Conservation (phyloP, 805 yeast species). For the Babjeviella inositovora region DNA sequence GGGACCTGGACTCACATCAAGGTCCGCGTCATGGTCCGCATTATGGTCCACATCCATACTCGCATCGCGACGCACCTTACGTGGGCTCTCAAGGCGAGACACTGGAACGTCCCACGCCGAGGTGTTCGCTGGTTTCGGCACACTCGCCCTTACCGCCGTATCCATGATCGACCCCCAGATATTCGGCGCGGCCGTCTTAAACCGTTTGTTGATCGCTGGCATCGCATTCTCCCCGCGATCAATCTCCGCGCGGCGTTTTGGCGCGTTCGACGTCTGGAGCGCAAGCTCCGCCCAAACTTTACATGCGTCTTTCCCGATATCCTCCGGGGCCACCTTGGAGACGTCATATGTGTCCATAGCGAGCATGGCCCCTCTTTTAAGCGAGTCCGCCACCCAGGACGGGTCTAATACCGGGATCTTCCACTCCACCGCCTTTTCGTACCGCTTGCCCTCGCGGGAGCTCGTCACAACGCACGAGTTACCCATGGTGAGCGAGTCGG, state of each 20-base stretch:
- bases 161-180: slow-evolving; percentile 25
- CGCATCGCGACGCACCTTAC: too few species aligned
- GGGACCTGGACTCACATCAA: too few species aligned
- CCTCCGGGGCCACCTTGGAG: slow-evolving; percentile 4
- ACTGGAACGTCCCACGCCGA: too few species aligned
- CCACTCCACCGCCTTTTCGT: slow-evolving; percentile 35
- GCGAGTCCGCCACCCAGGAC: slow-evolving; percentile 27
- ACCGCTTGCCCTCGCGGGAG: slow-evolving; percentile 32
- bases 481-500: slow-evolving; percentile 29
- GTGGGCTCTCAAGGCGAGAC: too few species aligned
- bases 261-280: slow-evolving; percentile 3
- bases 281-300: slow-evolving; percentile 16
- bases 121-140: too few species aligned
- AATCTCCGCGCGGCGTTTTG: neutral
- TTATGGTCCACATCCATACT: too few species aligned
- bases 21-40: too few species aligned
- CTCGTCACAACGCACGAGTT: slow-evolving; percentile 31
- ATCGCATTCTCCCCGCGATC: neutral
- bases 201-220: slow-evolving; percentile 1
- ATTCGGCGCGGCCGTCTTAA: slow-evolving; percentile 8
- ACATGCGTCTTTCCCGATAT: slow-evolving; percentile 13
- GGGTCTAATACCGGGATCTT: slow-evolving; percentile 34
- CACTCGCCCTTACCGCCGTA: too few species aligned
- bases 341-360: slow-evolving; percentile 21
- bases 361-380: slow-evolving; percentile 24